Evolutionary conservation across 495 filamentous ascomycete genomes (phyloP), one percentile per base, ranked within the genome.

Genomic region (Usnea hakonensis): DNA sequence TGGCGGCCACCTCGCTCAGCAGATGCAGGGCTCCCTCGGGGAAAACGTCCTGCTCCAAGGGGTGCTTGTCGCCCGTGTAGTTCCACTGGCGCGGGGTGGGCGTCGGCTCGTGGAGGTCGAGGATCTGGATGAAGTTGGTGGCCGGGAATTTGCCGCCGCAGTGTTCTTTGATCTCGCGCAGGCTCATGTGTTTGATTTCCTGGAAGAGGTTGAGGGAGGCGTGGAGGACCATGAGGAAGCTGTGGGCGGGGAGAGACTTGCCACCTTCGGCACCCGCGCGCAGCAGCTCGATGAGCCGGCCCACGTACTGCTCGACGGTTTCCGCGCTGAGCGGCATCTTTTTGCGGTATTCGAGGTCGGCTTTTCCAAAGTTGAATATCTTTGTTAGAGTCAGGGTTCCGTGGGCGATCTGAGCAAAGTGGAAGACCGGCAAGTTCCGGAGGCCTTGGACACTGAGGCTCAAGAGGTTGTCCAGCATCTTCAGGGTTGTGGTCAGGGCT

Each of bases 351-450:
- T 88, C 86, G 28, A 83, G 84, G 50, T 83, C 78, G 14, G 83
- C 79, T 16, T 81, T 85, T 13, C 90, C 86, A 4, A 89, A 85
- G 55, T 90, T 89, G 72, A 90, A 90, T 63, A 96, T 83, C 68
- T 95, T 96, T 71, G 96, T 90, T 21, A 97, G 73, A 21, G 91
- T 83, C n/a, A 97, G 85, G 26, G 88, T 81, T 7, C 90, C 88
- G 64, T 94, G 95, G 35, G 88, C 83, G 43, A 90, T 84, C 17
- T 91, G 87, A 46, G 92, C 88, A 65, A 90, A 85, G 54, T 83
- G 83, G 64, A 89, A 83, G 4, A 94, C 86, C 11, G 93, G 91
- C 16, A 96, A 70, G 19, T 78, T 85, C 60, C 86, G 81, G 43
- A 96, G 79, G 16, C 76, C 79, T 2, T 78, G 73, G n/a, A 81